Evolutionary conservation across 2,329 filamentous ascomycete genomes (phyloP).

Genomic region (Calycina marina): DNA sequence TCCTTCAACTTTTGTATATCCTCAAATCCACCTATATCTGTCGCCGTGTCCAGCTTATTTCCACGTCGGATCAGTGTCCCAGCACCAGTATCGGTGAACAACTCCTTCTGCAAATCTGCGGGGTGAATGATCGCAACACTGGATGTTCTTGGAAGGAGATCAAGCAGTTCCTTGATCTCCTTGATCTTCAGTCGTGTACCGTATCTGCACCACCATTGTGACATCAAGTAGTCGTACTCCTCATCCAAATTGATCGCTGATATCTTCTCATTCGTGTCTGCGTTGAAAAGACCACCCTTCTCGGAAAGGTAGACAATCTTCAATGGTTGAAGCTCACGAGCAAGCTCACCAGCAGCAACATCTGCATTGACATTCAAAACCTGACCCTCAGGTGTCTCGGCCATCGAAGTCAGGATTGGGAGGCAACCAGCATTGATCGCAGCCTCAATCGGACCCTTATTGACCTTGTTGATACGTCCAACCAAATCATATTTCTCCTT

Average conservation of each 20-base stretch:
- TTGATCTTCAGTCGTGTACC: slow-evolving; percentile 94
- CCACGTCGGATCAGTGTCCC: slow-evolving; percentile 86
- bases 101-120: slow-evolving; percentile 85
- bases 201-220: slow-evolving; percentile 86
- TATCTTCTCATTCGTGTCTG: slow-evolving; percentile 86
- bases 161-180: slow-evolving; percentile 88
- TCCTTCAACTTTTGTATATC: slow-evolving; percentile 67
- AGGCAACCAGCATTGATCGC: slow-evolving; percentile 84
- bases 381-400: slow-evolving; percentile 80
- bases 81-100: slow-evolving; percentile 91
- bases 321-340: slow-evolving; percentile 73
- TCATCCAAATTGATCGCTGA: slow-evolving; percentile 95
- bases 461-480: slow-evolving; percentile 86
- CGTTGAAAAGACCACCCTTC: slow-evolving; percentile 91
- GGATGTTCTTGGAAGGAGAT: slow-evolving; percentile 76
- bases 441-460: slow-evolving; percentile 78
- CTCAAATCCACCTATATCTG: slow-evolving; percentile 57
- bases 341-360: slow-evolving; percentile 86
- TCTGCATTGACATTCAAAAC: slow-evolving; percentile 97
- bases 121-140: slow-evolving; percentile 97
- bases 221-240: slow-evolving; percentile 87
- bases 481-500: slow-evolving; percentile 94
- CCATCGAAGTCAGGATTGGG: slow-evolving; percentile 91
- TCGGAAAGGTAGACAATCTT: slow-evolving; percentile 99
- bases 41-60: slow-evolving; percentile 69